Evolutionary conservation across 2,329 filamentous ascomycete species (phyloP), one percentile per base, ranked within the genome.

Genomic region (Cercospora brassicicola): DNA sequence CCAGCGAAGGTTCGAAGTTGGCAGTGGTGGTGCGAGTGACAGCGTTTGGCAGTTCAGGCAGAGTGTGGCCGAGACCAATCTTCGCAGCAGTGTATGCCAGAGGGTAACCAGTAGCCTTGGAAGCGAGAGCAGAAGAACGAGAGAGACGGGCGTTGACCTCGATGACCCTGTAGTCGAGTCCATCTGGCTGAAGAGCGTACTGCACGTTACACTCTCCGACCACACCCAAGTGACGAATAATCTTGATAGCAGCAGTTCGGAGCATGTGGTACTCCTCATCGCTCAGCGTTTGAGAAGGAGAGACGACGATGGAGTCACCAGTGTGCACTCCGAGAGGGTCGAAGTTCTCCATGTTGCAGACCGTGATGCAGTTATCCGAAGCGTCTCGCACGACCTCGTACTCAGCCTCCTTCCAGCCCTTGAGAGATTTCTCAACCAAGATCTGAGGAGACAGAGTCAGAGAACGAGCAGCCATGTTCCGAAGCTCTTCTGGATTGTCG

Each of bases 181-280:
- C 94, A 82, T 97, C 94, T 15, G 95, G 95, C 81, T 97, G 93
- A 71, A 99, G 88, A 72, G 94, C 94, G 81, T 99, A 99, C 82
- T 98, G 94, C 36, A 97, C 94, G 81, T 99, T 99, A 83, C 95
- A 99, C 84, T 99, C 95, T 80, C 95, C 95, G 59, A 98, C 94
- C 61, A 99, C 95, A 74, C 94, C 94, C 73, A 99, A 86, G 81
- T 99, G 95, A 71, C 95, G 91, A 76, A 99, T 92, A 77, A 99
- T 97, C 86, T 98, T 98, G 85, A 98, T 97, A 57, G 95, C 93
- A 71, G 95, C 94, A 51, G 93, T 93, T 76, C 95, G 93, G 75
- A 99, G 92, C 95, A 99, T 98, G 85, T 99, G 94, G 81, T 98
- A 99, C 82, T 99, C 95, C 84, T 98, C 95, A 76, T 99, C 95